Conservation (phyloP, 78 protist genomes). For the Dictyostelium firmibasis region DNA sequence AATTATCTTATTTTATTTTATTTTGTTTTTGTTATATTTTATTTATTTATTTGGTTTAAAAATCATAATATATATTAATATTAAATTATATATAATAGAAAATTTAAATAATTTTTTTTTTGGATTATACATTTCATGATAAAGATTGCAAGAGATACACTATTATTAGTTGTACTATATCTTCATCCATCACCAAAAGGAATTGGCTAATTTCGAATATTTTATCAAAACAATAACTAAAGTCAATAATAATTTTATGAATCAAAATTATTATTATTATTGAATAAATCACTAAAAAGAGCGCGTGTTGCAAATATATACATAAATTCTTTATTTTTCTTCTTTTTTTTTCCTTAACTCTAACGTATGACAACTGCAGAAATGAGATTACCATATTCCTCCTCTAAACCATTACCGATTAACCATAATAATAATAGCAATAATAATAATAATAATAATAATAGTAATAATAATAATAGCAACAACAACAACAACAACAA, state of each 20-base stretch:
- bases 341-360: background rate
- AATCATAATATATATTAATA: background rate
- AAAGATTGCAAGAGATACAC: background rate
- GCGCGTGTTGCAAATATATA: background rate
- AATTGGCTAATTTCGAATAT: constrained; percentile 1
- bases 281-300: background rate
- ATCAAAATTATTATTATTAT: background rate
- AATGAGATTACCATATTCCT: constrained; percentile 7
- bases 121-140: constrained; percentile 14
- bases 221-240: background rate
- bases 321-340: background rate
- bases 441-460: background rate
- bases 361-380: background rate
- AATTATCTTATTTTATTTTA: no score
- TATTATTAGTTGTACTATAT: background rate
- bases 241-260: background rate
- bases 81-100: background rate
- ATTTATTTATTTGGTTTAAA: background rate
- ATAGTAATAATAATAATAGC: background rate
- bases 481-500: background rate
- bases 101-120: background rate
- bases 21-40: no score
- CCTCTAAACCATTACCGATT: constrained; percentile 10
- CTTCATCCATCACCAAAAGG: constrained; percentile 20
- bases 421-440: background rate